These are phyloP conservation scores for Apium graveolens DNA, from an alignment of 129 eudicot genomes.

Conservation along the genomic window DNA sequence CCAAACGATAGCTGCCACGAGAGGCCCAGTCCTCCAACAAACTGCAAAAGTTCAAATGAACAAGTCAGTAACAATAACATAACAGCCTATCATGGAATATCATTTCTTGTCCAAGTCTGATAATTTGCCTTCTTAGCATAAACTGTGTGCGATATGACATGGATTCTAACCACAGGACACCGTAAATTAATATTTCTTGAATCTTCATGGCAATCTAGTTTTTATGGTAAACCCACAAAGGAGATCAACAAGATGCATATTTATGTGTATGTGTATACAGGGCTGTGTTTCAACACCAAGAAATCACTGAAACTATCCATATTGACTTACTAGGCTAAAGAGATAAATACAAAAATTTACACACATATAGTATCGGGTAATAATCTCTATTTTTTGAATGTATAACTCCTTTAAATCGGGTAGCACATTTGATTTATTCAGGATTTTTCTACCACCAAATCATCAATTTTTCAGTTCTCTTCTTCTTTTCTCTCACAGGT, in stretches of 20 bases:
- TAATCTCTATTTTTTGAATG: neutral
- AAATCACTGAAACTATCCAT: neutral
- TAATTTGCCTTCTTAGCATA: neutral
- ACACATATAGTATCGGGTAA: neutral
- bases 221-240: neutral
- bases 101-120: neutral
- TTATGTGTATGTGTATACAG: neutral
- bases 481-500: neutral
- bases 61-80: neutral
- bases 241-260: neutral
- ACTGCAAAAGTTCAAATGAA: conserved; percentile 39
- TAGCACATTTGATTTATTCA: neutral
- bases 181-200: neutral
- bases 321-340: neutral
- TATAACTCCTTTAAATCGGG: neutral
- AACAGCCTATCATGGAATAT: neutral
- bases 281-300: neutral
- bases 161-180: neutral
- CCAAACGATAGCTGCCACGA: conserved; percentile 96
- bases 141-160: neutral
- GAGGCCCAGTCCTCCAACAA: conserved; percentile 96
- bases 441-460: neutral
- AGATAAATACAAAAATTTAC: neutral
- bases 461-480: neutral
- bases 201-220: neutral